These are phyloP conservation scores for Wilcoxina mikolae DNA, from an alignment of 495 filamentous ascomycete genomes.

Conservation along the genomic window DNA sequence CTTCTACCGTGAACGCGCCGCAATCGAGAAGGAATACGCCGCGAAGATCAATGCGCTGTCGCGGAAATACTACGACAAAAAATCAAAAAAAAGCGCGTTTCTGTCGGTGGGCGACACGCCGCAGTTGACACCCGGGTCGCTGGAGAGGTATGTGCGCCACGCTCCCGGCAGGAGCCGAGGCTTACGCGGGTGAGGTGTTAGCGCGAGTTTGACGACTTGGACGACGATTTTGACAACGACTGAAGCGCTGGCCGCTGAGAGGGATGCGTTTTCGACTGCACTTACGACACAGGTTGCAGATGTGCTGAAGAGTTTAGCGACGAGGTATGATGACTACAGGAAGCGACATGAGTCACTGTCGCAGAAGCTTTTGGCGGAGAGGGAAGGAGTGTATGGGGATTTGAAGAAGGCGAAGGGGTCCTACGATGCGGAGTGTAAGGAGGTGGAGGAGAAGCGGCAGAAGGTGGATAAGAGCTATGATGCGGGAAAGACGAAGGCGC, in stretches of 20 bases:
- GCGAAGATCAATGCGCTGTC: constrained; percentile 70
- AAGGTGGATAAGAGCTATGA: constrained; percentile 86
- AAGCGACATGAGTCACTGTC: constrained; percentile 85
- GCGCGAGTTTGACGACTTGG: constrained; percentile 93
- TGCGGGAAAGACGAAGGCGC: constrained; percentile 68
- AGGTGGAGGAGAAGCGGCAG: constrained; percentile 85
- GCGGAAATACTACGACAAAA: constrained; percentile 94
- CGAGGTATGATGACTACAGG: constrained; percentile 77
- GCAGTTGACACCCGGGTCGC: constrained; percentile 79
- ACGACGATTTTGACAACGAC: constrained; percentile 79
- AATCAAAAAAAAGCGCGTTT: constrained; percentile 72
- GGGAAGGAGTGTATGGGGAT: constrained; percentile 68
- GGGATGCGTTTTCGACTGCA: constrained; percentile 66
- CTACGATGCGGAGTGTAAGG: constrained; percentile 86
- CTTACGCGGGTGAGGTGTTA: constrained; percentile 27
- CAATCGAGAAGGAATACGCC: constrained; percentile 92
- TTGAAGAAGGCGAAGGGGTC: constrained; percentile 80
- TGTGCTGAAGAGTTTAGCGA: constrained; percentile 54
- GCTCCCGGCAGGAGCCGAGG: background rate
- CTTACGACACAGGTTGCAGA: constrained; percentile 67
- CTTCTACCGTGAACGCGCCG: constrained; percentile 89
- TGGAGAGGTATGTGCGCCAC: constrained; percentile 51
- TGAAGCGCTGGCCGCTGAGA: constrained; percentile 74
- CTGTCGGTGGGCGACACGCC: constrained; percentile 91
- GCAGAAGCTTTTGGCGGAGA: constrained; percentile 72